phyloP scores from a whole-genome alignment of 2,329 filamentous ascomycete species.

The Trichoderma arundinaceum region DNA sequence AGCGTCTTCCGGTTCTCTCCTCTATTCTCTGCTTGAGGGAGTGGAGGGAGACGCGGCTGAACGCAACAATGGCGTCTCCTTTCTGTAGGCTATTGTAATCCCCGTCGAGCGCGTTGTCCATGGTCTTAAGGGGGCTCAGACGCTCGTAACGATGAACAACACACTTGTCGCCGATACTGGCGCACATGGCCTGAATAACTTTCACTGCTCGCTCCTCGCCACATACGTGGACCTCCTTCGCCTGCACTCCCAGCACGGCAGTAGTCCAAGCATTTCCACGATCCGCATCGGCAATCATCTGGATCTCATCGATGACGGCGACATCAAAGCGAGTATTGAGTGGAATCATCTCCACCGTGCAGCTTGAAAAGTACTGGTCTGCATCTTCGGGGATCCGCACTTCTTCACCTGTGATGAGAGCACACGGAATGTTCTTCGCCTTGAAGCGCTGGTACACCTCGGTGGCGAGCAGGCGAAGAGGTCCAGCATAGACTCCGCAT shows the following conservation, averaged over 20 bases:
- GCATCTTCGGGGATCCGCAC: constrained; percentile 68
- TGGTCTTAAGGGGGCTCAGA: constrained; percentile 75
- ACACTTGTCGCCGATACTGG: constrained; percentile 79
- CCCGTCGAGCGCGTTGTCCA: constrained; percentile 65
- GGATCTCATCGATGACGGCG: constrained; percentile 96
- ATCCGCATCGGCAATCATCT: constrained; percentile 84
- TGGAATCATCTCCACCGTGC: constrained; percentile 88
- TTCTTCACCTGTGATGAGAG: constrained; percentile 90
- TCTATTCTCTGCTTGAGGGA: constrained; percentile 80
- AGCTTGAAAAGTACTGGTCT: constrained; percentile 71
- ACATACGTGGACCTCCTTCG: constrained; percentile 89
- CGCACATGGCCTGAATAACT: constrained; percentile 77
- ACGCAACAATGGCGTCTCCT: constrained; percentile 88
- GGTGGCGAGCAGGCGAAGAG: constrained; percentile 84
- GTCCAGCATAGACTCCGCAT: constrained; percentile 86
- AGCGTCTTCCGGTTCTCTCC: constrained; percentile 73
- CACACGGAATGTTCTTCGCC: constrained; percentile 76
- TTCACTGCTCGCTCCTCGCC: constrained; percentile 85
- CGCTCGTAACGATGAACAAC: constrained; percentile 83
- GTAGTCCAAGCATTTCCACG: constrained; percentile 96
- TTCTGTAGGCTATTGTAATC: constrained; percentile 74
- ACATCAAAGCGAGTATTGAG: constrained; percentile 72
- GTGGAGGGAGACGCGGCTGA: constrained; percentile 83
- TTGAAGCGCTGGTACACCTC: constrained; percentile 91
- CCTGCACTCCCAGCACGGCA: constrained; percentile 84